phyloP scores from a whole-genome alignment of 2,329 filamentous ascomycete species.

The Aspergillus intermedius region DNA sequence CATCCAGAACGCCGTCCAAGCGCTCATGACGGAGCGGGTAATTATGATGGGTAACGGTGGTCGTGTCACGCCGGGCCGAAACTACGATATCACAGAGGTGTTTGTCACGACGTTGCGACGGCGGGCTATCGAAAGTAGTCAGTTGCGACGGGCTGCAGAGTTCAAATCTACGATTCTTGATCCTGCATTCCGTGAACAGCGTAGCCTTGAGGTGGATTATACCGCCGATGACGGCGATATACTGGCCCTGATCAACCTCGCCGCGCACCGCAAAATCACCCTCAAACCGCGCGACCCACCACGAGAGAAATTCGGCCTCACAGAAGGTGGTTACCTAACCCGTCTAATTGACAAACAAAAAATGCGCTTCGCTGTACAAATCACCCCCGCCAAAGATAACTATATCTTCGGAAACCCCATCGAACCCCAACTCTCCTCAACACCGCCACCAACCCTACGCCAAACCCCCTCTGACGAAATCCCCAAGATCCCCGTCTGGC shows the following conservation, averaged over 20 bases:
- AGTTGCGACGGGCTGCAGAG: conserved; percentile 34
- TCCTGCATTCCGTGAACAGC: conserved; percentile 24
- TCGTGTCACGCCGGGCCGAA: conserved; percentile 35
- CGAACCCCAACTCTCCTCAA: conserved; percentile 19
- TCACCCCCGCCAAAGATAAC: conserved; percentile 24
- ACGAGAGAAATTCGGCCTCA: conserved; percentile 40
- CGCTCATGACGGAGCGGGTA: conserved; percentile 35
- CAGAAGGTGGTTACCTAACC: conserved; percentile 42
- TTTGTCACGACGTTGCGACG: conserved; percentile 36
- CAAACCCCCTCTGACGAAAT: conserved; percentile 7
- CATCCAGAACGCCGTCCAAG: conserved; percentile 35
- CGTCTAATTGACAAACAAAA: conserved; percentile 40
- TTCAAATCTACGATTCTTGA: conserved; percentile 42
- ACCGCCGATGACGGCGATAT: conserved; percentile 39
- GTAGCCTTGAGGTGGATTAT: conserved; percentile 28
- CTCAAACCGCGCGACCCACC: conserved; percentile 36
- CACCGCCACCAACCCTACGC: conserved; percentile 8
- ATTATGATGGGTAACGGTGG: conserved; percentile 35
- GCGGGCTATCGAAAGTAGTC: conserved; percentile 33
- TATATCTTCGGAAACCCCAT: conserved; percentile 39
- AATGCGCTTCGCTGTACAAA: conserved; percentile 38
- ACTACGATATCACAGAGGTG: conserved; percentile 38
- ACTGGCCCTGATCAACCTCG: conserved; percentile 39
- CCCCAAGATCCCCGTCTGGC: conserved; percentile 41
- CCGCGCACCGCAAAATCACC: conserved; percentile 28